A percentile compares a stretch with the other conserved stretches of the same genome.
phyloP scores from a whole-genome alignment of 192 early-diverging fungal genomes.

The Entomortierella beljakovae region DNA sequence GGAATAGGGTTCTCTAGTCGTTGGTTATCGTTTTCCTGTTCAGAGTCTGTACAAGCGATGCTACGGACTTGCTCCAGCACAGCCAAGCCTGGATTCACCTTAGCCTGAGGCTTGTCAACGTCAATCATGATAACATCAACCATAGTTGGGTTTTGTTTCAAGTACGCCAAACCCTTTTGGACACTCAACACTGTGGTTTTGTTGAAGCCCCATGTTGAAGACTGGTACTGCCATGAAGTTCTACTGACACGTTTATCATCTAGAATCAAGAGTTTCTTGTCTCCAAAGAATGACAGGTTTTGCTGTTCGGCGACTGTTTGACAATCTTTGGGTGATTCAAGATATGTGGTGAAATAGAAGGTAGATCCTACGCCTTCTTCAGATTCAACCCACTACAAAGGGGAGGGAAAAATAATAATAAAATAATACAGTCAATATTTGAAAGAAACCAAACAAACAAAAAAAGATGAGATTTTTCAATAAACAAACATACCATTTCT shows the following conservation, averaged over 20 bases:
- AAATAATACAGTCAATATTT: neutral
- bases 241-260: slow-evolving; percentile 49
- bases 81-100: slow-evolving; percentile 35
- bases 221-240: slow-evolving; percentile 48
- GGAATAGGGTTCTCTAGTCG: slow-evolving; percentile 19
- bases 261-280: slow-evolving; percentile 42
- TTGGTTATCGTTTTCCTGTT: neutral
- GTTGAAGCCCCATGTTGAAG: slow-evolving; percentile 47
- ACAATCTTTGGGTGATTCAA: slow-evolving; percentile 26
- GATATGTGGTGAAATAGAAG: slow-evolving; percentile 40
- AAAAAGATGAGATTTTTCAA: neutral
- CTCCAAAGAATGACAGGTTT: slow-evolving; percentile 41
- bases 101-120: slow-evolving; percentile 39
- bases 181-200: slow-evolving; percentile 33
- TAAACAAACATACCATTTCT: slow-evolving; percentile 37
- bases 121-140: slow-evolving; percentile 54
- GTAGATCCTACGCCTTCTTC: slow-evolving; percentile 51
- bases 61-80: slow-evolving; percentile 33
- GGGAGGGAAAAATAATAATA: neutral
- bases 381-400: slow-evolving; percentile 48
- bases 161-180: slow-evolving; percentile 36
- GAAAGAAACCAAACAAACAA: neutral
- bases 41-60: slow-evolving; percentile 10
- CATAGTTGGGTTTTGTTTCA: slow-evolving; percentile 27
- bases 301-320: slow-evolving; percentile 35